Conservation (phyloP, 257 asterid species). For the Nicotiana undulata region DNA sequence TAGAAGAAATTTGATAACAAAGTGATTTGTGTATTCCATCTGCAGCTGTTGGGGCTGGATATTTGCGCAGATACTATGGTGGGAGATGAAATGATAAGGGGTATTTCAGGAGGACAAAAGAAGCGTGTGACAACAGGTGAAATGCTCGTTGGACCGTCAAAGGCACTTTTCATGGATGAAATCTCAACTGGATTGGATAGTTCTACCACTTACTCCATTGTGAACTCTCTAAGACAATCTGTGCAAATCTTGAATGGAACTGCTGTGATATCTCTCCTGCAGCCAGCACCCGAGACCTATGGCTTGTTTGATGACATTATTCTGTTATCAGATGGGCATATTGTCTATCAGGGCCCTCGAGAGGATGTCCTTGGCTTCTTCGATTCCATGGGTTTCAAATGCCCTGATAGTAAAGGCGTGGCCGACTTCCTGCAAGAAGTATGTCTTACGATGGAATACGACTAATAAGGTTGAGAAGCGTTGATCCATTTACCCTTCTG, state of each 20-base stretch:
- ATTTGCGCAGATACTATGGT: slow-evolving; percentile 42
- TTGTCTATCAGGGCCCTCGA: slow-evolving; percentile 47
- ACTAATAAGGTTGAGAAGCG: background rate
- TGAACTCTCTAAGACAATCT: slow-evolving; percentile 31
- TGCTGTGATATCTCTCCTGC: slow-evolving; percentile 41
- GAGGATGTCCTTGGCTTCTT: slow-evolving; percentile 40
- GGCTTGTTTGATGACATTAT: slow-evolving; percentile 44
- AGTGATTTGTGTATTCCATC: background rate
- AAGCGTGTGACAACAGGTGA: slow-evolving; percentile 50
- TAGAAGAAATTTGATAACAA: background rate
- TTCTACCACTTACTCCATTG: slow-evolving; percentile 40
- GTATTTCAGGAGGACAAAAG: slow-evolving; percentile 48
- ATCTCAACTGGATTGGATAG: slow-evolving; percentile 54
- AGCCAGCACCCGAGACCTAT: slow-evolving; percentile 51
- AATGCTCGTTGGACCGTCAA: slow-evolving; percentile 49
- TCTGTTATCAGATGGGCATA: slow-evolving; percentile 32
- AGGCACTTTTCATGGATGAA: slow-evolving; percentile 57
- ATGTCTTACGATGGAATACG: background rate
- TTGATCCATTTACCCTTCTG: background rate
- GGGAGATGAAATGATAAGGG: slow-evolving; percentile 41
- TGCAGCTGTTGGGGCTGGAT: slow-evolving; percentile 46
- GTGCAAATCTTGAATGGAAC: slow-evolving; percentile 46
- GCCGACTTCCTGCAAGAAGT: slow-evolving; percentile 64
- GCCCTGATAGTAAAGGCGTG: slow-evolving; percentile 47
- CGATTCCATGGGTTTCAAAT: slow-evolving; percentile 36